Percentiles rank a stretch among this genome's conserved stretches.
These are phyloP conservation scores for Venturia effusa DNA, from an alignment of 2,329 filamentous ascomycete species.

Conservation along the genomic window DNA sequence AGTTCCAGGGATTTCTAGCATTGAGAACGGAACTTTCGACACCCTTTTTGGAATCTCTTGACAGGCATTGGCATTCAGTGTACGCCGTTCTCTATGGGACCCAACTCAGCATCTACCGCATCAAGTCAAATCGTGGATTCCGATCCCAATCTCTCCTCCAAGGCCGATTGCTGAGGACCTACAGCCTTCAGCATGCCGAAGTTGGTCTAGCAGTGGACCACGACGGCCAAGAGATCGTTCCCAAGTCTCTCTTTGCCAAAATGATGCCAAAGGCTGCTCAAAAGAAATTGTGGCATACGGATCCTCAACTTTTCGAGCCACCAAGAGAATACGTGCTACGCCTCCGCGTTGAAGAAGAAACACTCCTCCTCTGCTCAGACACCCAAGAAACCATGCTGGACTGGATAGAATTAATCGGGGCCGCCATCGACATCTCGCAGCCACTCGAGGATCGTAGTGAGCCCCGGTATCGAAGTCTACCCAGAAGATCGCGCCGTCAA, in stretches of 20 bases:
- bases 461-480: conserved; percentile 35
- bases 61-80: conserved; percentile 53
- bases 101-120: conserved; percentile 52
- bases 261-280: conserved; percentile 31
- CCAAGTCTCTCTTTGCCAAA: conserved; percentile 34
- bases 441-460: conserved; percentile 57
- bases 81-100: conserved; percentile 59
- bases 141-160: conserved; percentile 27
- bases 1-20: conserved; percentile 26
- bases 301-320: conserved; percentile 35
- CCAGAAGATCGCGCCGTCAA: conserved; percentile 30
- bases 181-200: conserved; percentile 64
- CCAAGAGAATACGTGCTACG: conserved; percentile 52
- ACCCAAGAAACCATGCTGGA: conserved; percentile 54
- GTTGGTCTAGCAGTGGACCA: conserved; percentile 65
- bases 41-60: conserved; percentile 49
- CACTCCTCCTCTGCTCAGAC: conserved; percentile 58
- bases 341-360: conserved; percentile 62
- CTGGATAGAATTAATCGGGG: conserved; percentile 59
- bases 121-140: conserved; percentile 34
- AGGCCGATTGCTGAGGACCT: conserved; percentile 54
- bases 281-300: conserved; percentile 31
- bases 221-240: conserved; percentile 41
- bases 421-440: conserved; percentile 61
- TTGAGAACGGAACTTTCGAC: conserved; percentile 58